phyloP scores from a whole-genome alignment of 495 filamentous ascomycete species.

The Aspergillus kassunensis region DNA sequence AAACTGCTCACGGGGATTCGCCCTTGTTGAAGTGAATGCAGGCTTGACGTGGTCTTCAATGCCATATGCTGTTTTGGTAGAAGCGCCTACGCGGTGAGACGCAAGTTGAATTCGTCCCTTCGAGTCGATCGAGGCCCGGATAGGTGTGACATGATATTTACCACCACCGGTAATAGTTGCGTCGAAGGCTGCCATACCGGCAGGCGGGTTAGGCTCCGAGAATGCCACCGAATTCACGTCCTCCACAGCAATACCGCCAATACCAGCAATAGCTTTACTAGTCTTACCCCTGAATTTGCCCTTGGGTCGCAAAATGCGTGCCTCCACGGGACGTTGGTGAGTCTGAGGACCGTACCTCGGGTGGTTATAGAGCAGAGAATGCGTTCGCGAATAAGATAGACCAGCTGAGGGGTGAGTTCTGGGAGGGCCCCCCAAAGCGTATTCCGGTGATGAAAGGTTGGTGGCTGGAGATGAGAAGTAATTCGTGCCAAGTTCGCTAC shows the following conservation, averaged over 20 bases:
- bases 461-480: slow-evolving; percentile 36
- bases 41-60: slow-evolving; percentile 36
- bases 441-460: slow-evolving; percentile 41
- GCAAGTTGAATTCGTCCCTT: slow-evolving; percentile 54
- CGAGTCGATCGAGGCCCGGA: slow-evolving; percentile 53
- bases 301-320: slow-evolving; percentile 58
- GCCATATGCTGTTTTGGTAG: slow-evolving; percentile 48
- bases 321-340: slow-evolving; percentile 57
- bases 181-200: slow-evolving; percentile 50
- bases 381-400: slow-evolving; percentile 75
- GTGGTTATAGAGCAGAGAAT: slow-evolving; percentile 69
- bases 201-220: slow-evolving; percentile 25
- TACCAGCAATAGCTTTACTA: slow-evolving; percentile 41
- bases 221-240: slow-evolving; percentile 41
- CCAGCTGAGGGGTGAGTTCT: slow-evolving; percentile 90
- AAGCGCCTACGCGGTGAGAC: slow-evolving; percentile 40
- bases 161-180: slow-evolving; percentile 58
- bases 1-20: slow-evolving; percentile 23
- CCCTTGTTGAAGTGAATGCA: background rate
- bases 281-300: slow-evolving; percentile 32
- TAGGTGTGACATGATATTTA: slow-evolving; percentile 61
- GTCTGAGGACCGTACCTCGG: slow-evolving; percentile 75
- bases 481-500: slow-evolving; percentile 30
- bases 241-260: slow-evolving; percentile 48
- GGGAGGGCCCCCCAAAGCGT: slow-evolving; percentile 61